Evolutionary conservation across 768 basidiomycete genomes (phyloP), one percentile per base, ranked within the genome.

Genomic region (Russula earlei): DNA sequence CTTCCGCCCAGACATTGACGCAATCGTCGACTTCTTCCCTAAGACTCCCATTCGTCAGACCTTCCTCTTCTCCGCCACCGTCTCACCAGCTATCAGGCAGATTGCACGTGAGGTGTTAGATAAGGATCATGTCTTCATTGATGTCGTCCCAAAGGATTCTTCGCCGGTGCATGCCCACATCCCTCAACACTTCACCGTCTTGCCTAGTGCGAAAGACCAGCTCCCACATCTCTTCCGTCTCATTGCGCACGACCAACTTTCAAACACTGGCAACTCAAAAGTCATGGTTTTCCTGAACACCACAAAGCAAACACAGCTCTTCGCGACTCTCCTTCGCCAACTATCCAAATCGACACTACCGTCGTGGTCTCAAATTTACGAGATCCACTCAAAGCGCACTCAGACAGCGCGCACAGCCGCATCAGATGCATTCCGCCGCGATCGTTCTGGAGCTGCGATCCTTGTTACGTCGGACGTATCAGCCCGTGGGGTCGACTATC

Each of bases 61-160:
- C 0, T 85, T 95, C 72, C 75, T 97, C 54, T 93, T 95, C 71
- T 91, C 88, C 14, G 92, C 93, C 22, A 94, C 91, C 2, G 82
- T 94, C 34, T 84, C 87, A 0, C 74, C 68, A 4, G 76, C 77
- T 4, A 85, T 96, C 59, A 81, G 79, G 41, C 79, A 87, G 64
- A 75, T 94, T 54, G 86, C 90, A 0, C 72, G 76, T 4, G 69
- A 74, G 19, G 75, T 79, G 20, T 71, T 95, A 12, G 72, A 81
- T 22, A 70, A 70, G 31, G 78, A 83, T 55, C 82, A 91, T 68
- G 66, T 68, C 41, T 88, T 83, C 69, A 80, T 96, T 66, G 81
- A 94, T 69, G 84, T 83, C 52, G 82, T 87, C 9, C 70, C 78
- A 4, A 73, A 75, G 4, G 78, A 81, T 48, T 71, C 77, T 34